phyloP scores from a whole-genome alignment of 2,329 filamentous ascomycete species.

The Trichoderma atrobrunneum region DNA sequence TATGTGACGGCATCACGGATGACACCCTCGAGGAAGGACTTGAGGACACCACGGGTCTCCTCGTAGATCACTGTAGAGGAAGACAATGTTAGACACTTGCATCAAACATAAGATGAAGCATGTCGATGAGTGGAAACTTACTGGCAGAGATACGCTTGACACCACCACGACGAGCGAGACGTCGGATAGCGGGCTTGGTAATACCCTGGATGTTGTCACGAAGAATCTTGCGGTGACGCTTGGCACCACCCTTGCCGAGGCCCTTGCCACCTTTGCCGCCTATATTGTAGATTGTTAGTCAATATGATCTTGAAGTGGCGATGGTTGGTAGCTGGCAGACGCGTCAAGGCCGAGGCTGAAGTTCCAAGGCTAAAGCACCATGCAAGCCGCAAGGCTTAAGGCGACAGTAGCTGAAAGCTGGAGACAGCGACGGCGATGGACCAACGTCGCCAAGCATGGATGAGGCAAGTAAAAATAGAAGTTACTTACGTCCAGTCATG shows the following conservation, averaged over 20 bases:
- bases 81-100: not conserved
- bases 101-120: not conserved
- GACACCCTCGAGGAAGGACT: slow-evolving; percentile 75
- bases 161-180: slow-evolving; percentile 98
- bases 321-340: not conserved
- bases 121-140: slow-evolving; percentile 43
- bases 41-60: slow-evolving; percentile 73
- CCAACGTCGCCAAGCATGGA: not conserved
- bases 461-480: not conserved
- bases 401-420: not conserved
- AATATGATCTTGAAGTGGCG: not conserved
- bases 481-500: slow-evolving; percentile 38
- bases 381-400: not conserved
- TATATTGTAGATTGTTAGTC: slow-evolving; percentile 48
- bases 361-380: not conserved
- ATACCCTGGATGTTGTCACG: slow-evolving; percentile 99
- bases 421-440: not conserved
- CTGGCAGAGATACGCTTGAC: slow-evolving; percentile 99
- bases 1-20: slow-evolving; percentile 76
- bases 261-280: slow-evolving; percentile 96
- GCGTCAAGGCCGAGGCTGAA: slow-evolving; percentile 7
- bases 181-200: slow-evolving; percentile 96
- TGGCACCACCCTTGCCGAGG: slow-evolving; percentile 96
- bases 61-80: slow-evolving; percentile 64
- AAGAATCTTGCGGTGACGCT: slow-evolving; percentile 98